A percentile compares a stretch with the other conserved stretches of the same genome.
phyloP scores from a whole-genome alignment of 768 basidiomycete species.

The Pholiota conissans region DNA sequence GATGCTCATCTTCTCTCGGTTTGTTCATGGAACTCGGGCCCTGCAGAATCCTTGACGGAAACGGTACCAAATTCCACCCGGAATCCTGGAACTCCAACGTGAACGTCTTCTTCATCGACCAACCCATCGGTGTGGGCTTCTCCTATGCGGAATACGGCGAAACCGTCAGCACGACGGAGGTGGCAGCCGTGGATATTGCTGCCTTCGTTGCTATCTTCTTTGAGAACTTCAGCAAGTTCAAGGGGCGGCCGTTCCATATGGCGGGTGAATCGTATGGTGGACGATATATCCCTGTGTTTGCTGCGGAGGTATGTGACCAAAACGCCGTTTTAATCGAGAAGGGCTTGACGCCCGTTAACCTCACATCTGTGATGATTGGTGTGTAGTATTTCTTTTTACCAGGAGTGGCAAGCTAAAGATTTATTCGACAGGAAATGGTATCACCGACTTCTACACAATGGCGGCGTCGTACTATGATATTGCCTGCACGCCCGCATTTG shows the following conservation, averaged over 20 bases:
- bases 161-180: slow-evolving; percentile 59
- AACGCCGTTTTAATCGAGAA: slow-evolving; percentile 53
- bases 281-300: slow-evolving; percentile 73
- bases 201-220: slow-evolving; percentile 75
- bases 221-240: slow-evolving; percentile 70
- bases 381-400: slow-evolving; percentile 16
- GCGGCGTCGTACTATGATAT: slow-evolving; percentile 44
- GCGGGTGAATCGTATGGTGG: slow-evolving; percentile 80
- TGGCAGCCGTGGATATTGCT: slow-evolving; percentile 70
- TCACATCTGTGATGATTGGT: slow-evolving; percentile 73
- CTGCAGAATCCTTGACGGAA: slow-evolving; percentile 56
- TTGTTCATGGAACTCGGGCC: slow-evolving; percentile 78
- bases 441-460: slow-evolving; percentile 55
- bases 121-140: slow-evolving; percentile 63
- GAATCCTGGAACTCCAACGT: slow-evolving; percentile 72
- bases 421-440: slow-evolving; percentile 52
- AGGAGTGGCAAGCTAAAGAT: neutral
- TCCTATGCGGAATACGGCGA: slow-evolving; percentile 68
- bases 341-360: slow-evolving; percentile 60
- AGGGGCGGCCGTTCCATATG: slow-evolving; percentile 66
- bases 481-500: slow-evolving; percentile 51
- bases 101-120: slow-evolving; percentile 64
- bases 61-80: slow-evolving; percentile 53
- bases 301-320: slow-evolving; percentile 74
- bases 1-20: slow-evolving; percentile 46